These are phyloP conservation scores for Rutstroemia sydowiana DNA, from an alignment of 2,329 filamentous ascomycete genomes.

Conservation along the genomic window DNA sequence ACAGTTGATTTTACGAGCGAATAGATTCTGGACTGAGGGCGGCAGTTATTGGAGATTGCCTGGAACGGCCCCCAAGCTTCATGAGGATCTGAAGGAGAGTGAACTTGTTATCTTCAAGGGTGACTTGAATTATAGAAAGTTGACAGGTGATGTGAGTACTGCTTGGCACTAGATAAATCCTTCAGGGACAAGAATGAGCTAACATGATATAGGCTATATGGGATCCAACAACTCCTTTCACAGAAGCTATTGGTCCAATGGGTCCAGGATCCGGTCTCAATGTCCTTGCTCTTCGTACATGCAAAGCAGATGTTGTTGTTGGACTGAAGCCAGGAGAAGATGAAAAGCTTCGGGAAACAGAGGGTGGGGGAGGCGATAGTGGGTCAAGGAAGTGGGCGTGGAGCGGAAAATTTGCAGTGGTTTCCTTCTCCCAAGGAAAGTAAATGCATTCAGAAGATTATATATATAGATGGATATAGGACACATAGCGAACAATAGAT, in stretches of 20 bases:
- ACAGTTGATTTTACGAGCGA: constrained; percentile 73
- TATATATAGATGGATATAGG: neutral
- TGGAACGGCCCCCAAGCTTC: constrained; percentile 55
- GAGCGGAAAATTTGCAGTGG: constrained; percentile 95
- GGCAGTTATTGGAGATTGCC: constrained; percentile 89
- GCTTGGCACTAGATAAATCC: constrained; percentile 4
- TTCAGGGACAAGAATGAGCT: constrained; percentile 6
- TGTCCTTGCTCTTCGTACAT: constrained; percentile 80
- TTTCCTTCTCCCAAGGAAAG: constrained; percentile 72
- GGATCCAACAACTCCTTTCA: constrained; percentile 83
- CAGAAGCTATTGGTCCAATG: constrained; percentile 75
- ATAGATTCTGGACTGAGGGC: constrained; percentile 83
- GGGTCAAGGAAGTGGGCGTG: constrained; percentile 78
- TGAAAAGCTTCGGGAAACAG: constrained; percentile 63
- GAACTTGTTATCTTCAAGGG: constrained; percentile 96
- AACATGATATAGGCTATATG: constrained; percentile 53
- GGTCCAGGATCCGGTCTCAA: constrained; percentile 77
- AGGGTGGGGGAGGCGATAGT: constrained; percentile 61
- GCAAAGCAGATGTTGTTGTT: constrained; percentile 94
- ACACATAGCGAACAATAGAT: neutral
- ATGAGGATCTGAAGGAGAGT: constrained; percentile 70
- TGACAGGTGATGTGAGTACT: constrained; percentile 73
- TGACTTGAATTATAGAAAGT: constrained; percentile 91
- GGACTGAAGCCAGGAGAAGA: constrained; percentile 77
- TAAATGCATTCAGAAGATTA: constrained; percentile 10